Evolutionary conservation across 2,329 filamentous ascomycete genomes (phyloP).

Genomic region (Fusarium irregulare): DNA sequence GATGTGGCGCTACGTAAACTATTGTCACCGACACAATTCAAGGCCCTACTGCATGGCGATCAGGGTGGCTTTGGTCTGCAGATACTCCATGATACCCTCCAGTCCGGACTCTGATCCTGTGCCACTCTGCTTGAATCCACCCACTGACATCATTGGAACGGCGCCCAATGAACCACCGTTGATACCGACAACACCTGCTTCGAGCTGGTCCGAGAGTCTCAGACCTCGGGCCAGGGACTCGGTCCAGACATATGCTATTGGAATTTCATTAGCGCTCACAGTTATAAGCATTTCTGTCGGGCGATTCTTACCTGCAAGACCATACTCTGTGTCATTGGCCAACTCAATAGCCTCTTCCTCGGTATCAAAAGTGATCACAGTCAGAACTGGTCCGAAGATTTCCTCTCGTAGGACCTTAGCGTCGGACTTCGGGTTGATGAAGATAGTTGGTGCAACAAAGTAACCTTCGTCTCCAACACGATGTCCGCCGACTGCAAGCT

Average conservation of each 20-base stretch:
- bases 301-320: not conserved
- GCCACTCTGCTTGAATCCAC: not conserved
- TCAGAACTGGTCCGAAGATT: not conserved
- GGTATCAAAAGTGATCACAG: not conserved
- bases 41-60: not conserved
- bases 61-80: not conserved
- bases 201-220: not conserved
- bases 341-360: not conserved
- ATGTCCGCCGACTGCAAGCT: not conserved
- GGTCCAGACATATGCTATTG: not conserved
- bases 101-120: not conserved
- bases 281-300: no score
- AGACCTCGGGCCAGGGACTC: not conserved
- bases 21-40: accelerated
- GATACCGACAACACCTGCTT: not conserved
- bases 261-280: no score
- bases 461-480: not conserved
- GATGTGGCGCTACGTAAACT: not conserved
- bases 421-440: not conserved
- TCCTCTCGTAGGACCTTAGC: not conserved
- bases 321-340: not conserved
- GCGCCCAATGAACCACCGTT: not conserved
- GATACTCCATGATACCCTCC: not conserved
- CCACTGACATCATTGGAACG: not conserved
- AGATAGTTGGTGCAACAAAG: not conserved